Conservation (phyloP, 495 filamentous ascomycete genomes). For the Parachaetomium inaequale region DNA sequence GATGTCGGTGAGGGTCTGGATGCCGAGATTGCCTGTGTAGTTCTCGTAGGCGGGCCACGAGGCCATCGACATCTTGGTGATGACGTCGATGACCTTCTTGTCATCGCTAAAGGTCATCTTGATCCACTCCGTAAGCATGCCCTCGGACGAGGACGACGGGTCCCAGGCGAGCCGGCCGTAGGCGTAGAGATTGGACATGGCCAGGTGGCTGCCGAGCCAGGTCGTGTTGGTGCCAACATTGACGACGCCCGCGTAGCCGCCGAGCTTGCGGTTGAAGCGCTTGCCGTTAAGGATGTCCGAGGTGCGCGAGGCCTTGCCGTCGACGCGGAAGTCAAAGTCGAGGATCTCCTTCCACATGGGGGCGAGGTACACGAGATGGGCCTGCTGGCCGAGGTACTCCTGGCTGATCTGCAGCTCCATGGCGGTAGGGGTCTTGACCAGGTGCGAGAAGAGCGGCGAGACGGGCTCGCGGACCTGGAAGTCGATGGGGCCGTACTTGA, state of each 20-base stretch:
- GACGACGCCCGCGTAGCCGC: slow-evolving; percentile 64
- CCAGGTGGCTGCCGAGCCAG: slow-evolving; percentile 64
- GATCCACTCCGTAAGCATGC: slow-evolving; percentile 61
- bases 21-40: slow-evolving; percentile 67
- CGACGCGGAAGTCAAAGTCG: slow-evolving; percentile 62
- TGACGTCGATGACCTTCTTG: slow-evolving; percentile 50
- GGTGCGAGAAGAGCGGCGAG: slow-evolving; percentile 66
- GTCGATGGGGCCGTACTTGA: slow-evolving; percentile 73
- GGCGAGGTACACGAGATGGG: slow-evolving; percentile 62
- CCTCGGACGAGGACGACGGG: slow-evolving; percentile 43
- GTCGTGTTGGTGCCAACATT: slow-evolving; percentile 65
- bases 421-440: slow-evolving; percentile 54
- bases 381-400: slow-evolving; percentile 71
- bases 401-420: slow-evolving; percentile 66
- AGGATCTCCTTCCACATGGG: slow-evolving; percentile 66
- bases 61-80: slow-evolving; percentile 62
- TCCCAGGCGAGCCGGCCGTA: slow-evolving; percentile 66
- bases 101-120: slow-evolving; percentile 60
- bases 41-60: slow-evolving; percentile 71
- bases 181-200: slow-evolving; percentile 71
- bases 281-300: slow-evolving; percentile 59
- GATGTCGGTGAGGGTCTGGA: slow-evolving; percentile 68
- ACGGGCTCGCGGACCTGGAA: slow-evolving; percentile 70
- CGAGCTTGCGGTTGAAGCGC: slow-evolving; percentile 54
- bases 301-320: slow-evolving; percentile 47